phyloP scores from a whole-genome alignment of 768 basidiomycete species.

The Termitomyces sp. region DNA sequence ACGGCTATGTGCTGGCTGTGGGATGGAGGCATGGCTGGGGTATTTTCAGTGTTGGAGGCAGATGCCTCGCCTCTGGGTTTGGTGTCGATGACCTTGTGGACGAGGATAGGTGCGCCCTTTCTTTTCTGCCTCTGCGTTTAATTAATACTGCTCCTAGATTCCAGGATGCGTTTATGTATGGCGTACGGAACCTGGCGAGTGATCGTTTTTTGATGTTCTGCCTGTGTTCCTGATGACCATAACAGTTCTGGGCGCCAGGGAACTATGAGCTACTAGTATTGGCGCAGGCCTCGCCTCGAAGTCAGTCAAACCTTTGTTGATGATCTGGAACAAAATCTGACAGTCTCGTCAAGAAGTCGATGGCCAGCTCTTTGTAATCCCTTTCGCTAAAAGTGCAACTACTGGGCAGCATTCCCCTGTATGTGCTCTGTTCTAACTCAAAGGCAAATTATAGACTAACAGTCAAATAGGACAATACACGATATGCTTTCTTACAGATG shows the following conservation, averaged over 20 bases:
- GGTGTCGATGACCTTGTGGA: conserved; percentile 65
- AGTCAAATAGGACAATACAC: conserved; percentile 77
- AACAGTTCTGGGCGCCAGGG: conserved; percentile 90
- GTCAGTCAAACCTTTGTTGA: conserved; percentile 33
- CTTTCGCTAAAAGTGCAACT: conserved; percentile 94
- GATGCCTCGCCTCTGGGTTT: conserved; percentile 79
- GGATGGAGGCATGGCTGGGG: conserved; percentile 92
- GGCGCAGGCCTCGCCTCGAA: conserved; percentile 49
- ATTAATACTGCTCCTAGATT: conserved; percentile 42
- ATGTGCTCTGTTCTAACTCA: conserved; percentile 24
- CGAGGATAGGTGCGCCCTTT: conserved; percentile 40
- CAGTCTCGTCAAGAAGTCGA: conserved; percentile 43
- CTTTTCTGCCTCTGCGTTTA: conserved; percentile 9
- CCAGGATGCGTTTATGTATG: conserved; percentile 85
- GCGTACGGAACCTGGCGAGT: conserved; percentile 70
- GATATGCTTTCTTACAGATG: conserved; percentile 93
- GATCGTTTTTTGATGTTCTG: no score
- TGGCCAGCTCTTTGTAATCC: conserved; percentile 79
- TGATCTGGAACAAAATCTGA: conserved; percentile 3
- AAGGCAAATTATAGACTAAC: background rate
- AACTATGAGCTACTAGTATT: conserved; percentile 87
- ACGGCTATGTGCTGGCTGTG: conserved; percentile 92
- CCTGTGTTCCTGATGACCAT: background rate
- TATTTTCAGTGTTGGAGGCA: conserved; percentile 85
- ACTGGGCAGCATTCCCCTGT: conserved; percentile 91